Evolutionary conservation across 139 green algal species (phyloP).

Genomic region (Chlamydomonas schloesseri): DNA sequence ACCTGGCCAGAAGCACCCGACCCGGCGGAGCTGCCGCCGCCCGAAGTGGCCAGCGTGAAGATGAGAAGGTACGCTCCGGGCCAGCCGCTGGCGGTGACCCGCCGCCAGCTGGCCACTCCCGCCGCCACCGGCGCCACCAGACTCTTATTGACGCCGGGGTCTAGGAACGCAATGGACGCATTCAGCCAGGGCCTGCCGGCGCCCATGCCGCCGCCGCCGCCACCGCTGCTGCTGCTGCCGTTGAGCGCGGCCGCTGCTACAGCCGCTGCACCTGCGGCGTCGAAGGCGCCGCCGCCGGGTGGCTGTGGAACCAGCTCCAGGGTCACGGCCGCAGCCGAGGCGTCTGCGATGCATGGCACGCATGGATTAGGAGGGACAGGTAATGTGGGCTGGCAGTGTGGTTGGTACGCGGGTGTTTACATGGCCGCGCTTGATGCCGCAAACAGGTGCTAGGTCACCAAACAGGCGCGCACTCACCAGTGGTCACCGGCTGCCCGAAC

Average conservation of each 20-base stretch:
- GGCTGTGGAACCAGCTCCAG: not conserved
- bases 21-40: no score
- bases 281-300: not conserved
- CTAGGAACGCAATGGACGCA: not conserved
- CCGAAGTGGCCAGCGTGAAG: not conserved
- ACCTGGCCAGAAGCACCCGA: no score
- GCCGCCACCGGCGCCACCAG: not conserved
- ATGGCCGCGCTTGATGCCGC: no score
- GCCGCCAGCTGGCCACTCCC: not conserved
- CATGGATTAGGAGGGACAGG: no score
- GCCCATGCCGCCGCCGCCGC: no score
- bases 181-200: not conserved
- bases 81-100: not conserved
- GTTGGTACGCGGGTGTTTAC: no score
- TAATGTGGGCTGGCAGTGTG: no score
- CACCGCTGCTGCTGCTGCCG: no score
- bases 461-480: not conserved
- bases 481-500: not conserved
- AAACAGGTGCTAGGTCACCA: no score
- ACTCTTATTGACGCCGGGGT: not conserved
- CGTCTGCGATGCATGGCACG: not conserved
- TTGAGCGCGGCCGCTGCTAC: not conserved
- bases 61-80: not conserved
- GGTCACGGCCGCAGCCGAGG: not conserved
- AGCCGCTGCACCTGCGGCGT: not conserved